Evolutionary conservation across 2,329 filamentous ascomycete genomes (phyloP), one percentile per base, ranked within the genome.

Genomic region (Remersonia thermophila): DNA sequence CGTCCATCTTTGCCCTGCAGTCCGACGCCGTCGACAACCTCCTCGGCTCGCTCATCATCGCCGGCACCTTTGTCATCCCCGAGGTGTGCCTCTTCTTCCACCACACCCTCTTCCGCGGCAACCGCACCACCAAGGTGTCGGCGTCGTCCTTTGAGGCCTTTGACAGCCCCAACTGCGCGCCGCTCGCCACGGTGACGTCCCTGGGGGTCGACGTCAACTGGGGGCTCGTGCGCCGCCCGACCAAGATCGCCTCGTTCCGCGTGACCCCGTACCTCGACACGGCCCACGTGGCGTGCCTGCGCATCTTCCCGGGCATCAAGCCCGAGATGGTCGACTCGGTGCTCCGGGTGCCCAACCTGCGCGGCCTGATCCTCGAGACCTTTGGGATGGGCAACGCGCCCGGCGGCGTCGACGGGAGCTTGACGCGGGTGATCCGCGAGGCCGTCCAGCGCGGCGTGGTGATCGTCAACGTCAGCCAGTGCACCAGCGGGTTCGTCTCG

Each of bases 31-130:
- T 86, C 27, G 86, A 93, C 61, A 95, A 94, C 52, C 70, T 95
- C 10, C 71, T 94, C 4, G 83, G 83, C 14, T 87, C 84, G 2
- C 69, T 94, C 51, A 85, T 94, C 52, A 80, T 94, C 38, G 87
- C 87, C 3, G 85, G 85, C 25, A 91, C 91, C 41, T 93, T 93
- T 54, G 82, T 85, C 62, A 84, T 95, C 39, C 86, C 87, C 0
- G 87, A 94, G 56, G 87, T 95, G 36, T 87, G 84, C 55, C 69
- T 95, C 26, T 94, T 93, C 65, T 95, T 95, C 67, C 84, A 91
- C 59, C 83, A 93, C 62, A 84, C 79, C 47, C 71, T 95, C 14
- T 93, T 87, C 61, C 77, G 87, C 17, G 87, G 87, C 12, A 94
- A 93, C 59, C 69, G 87, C 41, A 78, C 83, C 8, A 91, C 83